Percentiles rank a stretch among this genome's conserved stretches.
Conservation (phyloP, 768 basidiomycete species). For the Serendipita sp. region DNA sequence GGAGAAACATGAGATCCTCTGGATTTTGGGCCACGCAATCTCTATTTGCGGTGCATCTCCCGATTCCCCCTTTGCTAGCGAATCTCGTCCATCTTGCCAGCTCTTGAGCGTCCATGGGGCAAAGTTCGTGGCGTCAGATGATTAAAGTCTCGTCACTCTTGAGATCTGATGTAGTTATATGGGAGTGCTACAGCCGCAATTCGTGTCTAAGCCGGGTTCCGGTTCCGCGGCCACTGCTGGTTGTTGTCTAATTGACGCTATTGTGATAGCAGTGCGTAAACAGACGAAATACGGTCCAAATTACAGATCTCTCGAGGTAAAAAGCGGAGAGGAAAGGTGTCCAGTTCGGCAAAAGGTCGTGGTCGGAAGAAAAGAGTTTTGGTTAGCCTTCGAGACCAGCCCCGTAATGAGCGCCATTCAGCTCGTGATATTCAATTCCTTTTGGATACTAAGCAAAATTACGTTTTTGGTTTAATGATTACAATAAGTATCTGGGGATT, state of each 20-base stretch:
- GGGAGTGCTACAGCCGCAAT: background rate
- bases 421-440: no score
- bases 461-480: no score
- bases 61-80: conserved; percentile 73
- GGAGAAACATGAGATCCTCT: conserved; percentile 77
- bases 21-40: conserved; percentile 62
- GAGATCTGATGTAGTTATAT: no score
- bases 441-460: no score
- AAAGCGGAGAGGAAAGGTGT: no score
- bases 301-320: no score
- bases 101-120: conserved; percentile 49
- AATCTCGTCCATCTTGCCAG: conserved; percentile 73
- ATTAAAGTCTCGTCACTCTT: background rate
- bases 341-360: no score
- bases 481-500: no score
- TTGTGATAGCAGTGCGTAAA: background rate
- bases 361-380: no score
- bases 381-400: no score
- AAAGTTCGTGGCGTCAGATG: background rate
- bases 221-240: conserved; percentile 4
- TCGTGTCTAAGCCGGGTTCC: background rate
- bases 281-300: no score
- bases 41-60: conserved; percentile 52
- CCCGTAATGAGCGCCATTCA: no score
- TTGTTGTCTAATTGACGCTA: background rate